Base-by-base conservation (phyloP, 2,329 filamentous ascomycete genomes). In the Sclerotinia spermophila region DNA sequence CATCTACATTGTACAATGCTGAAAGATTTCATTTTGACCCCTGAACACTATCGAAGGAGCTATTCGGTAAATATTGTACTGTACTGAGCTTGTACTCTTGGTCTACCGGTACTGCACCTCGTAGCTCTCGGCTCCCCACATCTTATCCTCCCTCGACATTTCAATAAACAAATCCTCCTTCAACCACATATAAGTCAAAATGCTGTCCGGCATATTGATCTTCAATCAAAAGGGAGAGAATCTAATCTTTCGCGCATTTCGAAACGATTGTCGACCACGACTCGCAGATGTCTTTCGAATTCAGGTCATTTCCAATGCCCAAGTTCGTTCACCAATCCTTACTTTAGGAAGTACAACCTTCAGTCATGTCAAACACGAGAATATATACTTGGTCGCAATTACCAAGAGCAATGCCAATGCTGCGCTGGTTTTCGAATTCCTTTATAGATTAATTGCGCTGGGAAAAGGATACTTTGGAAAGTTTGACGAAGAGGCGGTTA, bases 191-290 rank as follows among this genome's bases (percentile, higher is more conserved):
- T 62, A 70, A 71, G 59, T 74, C 83, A 90, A 79, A 74, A 99
- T 99, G 96, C 86, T 99, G 77, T 98, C 95, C 77, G 96, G 96
- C 72, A 95, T 99, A 79, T 89, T 99, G 76, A 90, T 99, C 77
- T 99, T 99, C 87, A 99, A 99, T 77, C 96, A 99, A 82, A 99
- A 99, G 84, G 96, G 96, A 83, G 96, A 99, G 85, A 97, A 99
- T 83, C 92, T 99, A 80, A 99, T 99, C 82, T 97, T 99, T 85
- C 93, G 96, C 80, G 94, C 96, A 78, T 99, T 99, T 83, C 94
- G 96, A 79, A 97, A 97, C 81, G 96, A 99, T 84, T 98, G 96
- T 83, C 93, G 96, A 71, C 96, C 96, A 69, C 93, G 96, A 68
- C 92, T 99, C 75, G 96, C 96, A 83, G 96, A 99, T 81, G 95